Evolutionary conservation across 2,329 filamentous ascomycete species (phyloP), one percentile per base, ranked within the genome.

Genomic region (Magnaporthales sp.): DNA sequence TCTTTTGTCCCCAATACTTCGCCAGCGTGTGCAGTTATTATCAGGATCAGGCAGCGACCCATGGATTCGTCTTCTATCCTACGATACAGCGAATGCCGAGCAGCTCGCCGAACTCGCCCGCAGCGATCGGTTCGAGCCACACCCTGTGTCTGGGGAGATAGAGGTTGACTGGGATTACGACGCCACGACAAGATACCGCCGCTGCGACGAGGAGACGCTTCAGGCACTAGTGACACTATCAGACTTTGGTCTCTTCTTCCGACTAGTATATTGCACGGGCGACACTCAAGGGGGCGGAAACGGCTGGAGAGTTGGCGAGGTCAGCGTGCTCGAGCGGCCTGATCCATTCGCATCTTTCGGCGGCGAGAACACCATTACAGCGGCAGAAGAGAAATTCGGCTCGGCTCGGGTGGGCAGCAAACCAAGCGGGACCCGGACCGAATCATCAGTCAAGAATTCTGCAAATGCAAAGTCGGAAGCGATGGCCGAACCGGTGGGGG

Each of bases 101-200:
- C 84, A 81, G 70, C 81, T 94, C 22, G 80, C 83, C n/a, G 80
- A 85, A 67, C 79, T 89, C 15, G 86, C 87, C 32, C 83, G 84
- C 70, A 83, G 84, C 67, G 85, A 90, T 66, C 79, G 83, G 62
- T 80, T 94, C 32, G 90, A 93, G 75, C 90, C 90, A n/a, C 91
- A 95, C 72, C 91, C 91, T 3, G 86, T 90, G 4, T 92, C 90
- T 2, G 91, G 91, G 66, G 91, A 93, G 75, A 85, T 94, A 66
- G 91, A 94, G 77, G 77, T 93, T 24, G 88, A 91, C 75, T 86
- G 84, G 82, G 84, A 87, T 72, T 62, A 81, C 67, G 89, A 92
- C 67, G 83, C 86, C 8, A 81, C 86, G 68, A 81, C 83, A 30
- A 82, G 84, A 66, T 94, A 89, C 77, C 81, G 86, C 68, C 82